Base-by-base conservation (phyloP, 371 early-diverging fungal genomes). In the Dichotomocladium elegans region DNA sequence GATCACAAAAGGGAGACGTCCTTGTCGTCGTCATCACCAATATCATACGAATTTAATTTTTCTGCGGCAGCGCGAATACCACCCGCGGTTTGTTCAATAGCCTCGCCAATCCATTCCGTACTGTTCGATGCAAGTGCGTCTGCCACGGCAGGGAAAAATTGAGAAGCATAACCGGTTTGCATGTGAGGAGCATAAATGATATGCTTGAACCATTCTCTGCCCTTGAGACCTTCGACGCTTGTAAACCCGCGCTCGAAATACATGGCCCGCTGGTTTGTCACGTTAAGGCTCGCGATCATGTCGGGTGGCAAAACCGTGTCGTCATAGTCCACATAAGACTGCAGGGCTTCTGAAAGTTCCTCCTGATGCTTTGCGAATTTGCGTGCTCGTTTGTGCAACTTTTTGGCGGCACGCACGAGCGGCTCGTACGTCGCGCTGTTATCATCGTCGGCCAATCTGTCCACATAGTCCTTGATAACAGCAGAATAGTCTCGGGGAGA, bases 141-240 rank as follows among this genome's bases (percentile, higher is more conserved):
- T 1, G 65, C 57, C 40, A 82, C 68, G 2, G 70, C 70, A 8
- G 84, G 81, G 49, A 82, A 77, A 3, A 66, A 51, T 58, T 78
- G 80, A 14, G 72, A 46, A 7, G 69, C 66, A 31, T 82, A 77
- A n/a, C 77, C 82, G 3, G 71, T 60, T 76, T 75, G 79, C 3
- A 73, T 57, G 6, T 77, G 75, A 6, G 87, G 85, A 1, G 82
- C 75, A 51, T 77, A 72, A 2, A 86, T 55, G 3, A 77, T 70
- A 45, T 85, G 87, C 40, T 81, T 80, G 55, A 73, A 84, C 84
- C 85, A 86, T 21, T 63, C 59, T 19, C 84, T 75, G 1, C 75
- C 74, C 4, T 62, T 64, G 9, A 83, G 70, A 28, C 87, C 85
- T 41, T 79, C 64, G 1, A 67, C 59, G 21, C 77, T 78, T 27